phyloP scores from a whole-genome alignment of 352 stramenopile species.

The Peronospora destructor region DNA sequence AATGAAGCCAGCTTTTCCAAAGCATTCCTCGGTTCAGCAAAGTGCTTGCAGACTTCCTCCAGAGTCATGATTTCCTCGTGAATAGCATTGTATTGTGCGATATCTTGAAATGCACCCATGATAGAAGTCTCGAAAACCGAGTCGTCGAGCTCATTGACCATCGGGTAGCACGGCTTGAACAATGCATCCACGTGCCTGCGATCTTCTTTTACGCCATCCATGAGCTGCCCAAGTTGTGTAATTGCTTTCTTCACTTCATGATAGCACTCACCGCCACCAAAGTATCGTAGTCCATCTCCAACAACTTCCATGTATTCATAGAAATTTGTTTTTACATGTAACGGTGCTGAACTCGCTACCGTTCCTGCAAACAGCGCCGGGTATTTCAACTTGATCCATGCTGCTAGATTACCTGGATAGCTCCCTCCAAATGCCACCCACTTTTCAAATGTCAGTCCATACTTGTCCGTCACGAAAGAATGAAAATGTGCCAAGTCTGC shows the following conservation, averaged over 20 bases:
- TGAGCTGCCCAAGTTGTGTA: conserved; percentile 37
- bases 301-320: conserved; percentile 87
- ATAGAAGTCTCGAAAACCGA: conserved; percentile 71
- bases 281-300: conserved; percentile 67
- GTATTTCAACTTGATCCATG: conserved; percentile 91
- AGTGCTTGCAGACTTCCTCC: conserved; percentile 56
- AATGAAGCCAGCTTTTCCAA: conserved; percentile 51
- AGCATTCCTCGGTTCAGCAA: conserved; percentile 27
- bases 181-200: conserved; percentile 39
- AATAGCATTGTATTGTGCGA: conserved; percentile 68
- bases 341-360: conserved; percentile 87
- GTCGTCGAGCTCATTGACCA: conserved; percentile 74
- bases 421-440: conserved; percentile 93
- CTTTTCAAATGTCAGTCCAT: conserved; percentile 50
- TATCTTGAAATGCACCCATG: conserved; percentile 74
- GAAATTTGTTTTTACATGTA: conserved; percentile 82
- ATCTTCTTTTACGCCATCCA: conserved; percentile 44
- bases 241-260: conserved; percentile 61
- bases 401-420: conserved; percentile 92
- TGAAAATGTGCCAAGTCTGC: conserved; percentile 89
- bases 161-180: conserved; percentile 63
- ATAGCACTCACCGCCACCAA: conserved; percentile 79
- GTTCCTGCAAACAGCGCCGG: conserved; percentile 88
- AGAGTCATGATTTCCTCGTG: conserved; percentile 45
- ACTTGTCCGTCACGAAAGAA: conserved; percentile 57